Conservation (phyloP, 768 basidiomycete species). For the Amanita polypyramis region DNA sequence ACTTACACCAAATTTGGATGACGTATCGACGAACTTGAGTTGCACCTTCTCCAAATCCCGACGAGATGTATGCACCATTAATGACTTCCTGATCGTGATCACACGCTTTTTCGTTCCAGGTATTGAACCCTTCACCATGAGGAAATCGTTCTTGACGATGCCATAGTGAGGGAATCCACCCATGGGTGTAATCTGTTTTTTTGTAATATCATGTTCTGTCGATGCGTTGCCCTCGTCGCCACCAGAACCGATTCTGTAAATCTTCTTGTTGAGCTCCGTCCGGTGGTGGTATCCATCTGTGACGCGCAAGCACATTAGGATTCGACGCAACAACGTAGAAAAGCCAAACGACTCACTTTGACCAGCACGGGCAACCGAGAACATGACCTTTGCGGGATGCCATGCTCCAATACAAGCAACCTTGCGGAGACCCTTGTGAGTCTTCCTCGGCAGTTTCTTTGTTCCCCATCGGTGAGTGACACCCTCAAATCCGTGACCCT, state of each 20-base stretch:
- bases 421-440: constrained; percentile 99
- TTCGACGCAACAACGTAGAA: not conserved
- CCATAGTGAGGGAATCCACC: constrained; percentile 99
- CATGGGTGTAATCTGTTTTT: constrained; percentile 91
- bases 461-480: constrained; percentile 99
- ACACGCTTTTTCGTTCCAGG: constrained; percentile 98
- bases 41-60: constrained; percentile 96
- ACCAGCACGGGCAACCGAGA: constrained; percentile 99
- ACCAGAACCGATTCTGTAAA: constrained; percentile 88
- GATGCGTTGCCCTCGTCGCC: constrained; percentile 75
- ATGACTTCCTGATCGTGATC: constrained; percentile 92
- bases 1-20: constrained; percentile 92
- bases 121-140: constrained; percentile 93
- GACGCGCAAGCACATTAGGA: not conserved
- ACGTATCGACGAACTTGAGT: constrained; percentile 98
- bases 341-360: constrained; percentile 57
- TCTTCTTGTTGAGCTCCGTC: constrained; percentile 98
- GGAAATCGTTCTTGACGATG: constrained; percentile 96
- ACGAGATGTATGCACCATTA: constrained; percentile 93
- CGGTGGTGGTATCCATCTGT: constrained; percentile 95
- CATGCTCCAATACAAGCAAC: constrained; percentile 98
- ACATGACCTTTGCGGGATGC: constrained; percentile 99
- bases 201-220: constrained; percentile 89
- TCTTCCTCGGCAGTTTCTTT: constrained; percentile 97
- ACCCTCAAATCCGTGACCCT: constrained; percentile 99